phyloP scores from a whole-genome alignment of 345 rosid genomes.

The Gossypium ekmanianum region DNA sequence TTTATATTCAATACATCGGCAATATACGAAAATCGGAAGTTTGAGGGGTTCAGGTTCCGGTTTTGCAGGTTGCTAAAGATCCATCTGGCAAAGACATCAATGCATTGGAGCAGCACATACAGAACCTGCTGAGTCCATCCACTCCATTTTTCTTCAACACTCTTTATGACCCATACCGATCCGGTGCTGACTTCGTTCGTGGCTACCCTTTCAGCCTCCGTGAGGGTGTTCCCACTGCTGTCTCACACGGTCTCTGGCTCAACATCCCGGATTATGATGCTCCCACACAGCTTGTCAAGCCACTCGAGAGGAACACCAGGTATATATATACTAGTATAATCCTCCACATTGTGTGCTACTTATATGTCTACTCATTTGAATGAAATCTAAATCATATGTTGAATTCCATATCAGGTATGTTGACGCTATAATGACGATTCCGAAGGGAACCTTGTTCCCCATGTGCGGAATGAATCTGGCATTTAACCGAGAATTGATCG shows the following conservation, averaged over 20 bases:
- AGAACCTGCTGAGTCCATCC: constrained; percentile 70
- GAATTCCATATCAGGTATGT: constrained; percentile 48
- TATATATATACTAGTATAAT: constrained; percentile 21
- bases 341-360: neutral
- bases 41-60: neutral
- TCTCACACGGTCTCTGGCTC: constrained; percentile 92
- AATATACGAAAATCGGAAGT: neutral
- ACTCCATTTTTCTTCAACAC: constrained; percentile 91
- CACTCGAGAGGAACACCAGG: constrained; percentile 86
- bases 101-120: constrained; percentile 88
- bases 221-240: constrained; percentile 82
- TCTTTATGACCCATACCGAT: constrained; percentile 75
- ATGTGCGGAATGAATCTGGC: constrained; percentile 94
- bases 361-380: neutral
- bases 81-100: constrained; percentile 83
- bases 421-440: constrained; percentile 79
- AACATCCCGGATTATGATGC: constrained; percentile 96
- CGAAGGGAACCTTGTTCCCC: constrained; percentile 77
- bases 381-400: neutral
- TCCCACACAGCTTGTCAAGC: constrained; percentile 92
- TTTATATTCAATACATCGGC: too few species aligned
- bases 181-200: constrained; percentile 87
- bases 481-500: constrained; percentile 73
- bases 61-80: constrained; percentile 72
- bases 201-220: constrained; percentile 95